Percentiles rank a stretch among this genome's conserved stretches.
These are phyloP conservation scores for Spatholobus suberectus DNA, from an alignment of 306 rosid genomes.

Conservation along the genomic window DNA sequence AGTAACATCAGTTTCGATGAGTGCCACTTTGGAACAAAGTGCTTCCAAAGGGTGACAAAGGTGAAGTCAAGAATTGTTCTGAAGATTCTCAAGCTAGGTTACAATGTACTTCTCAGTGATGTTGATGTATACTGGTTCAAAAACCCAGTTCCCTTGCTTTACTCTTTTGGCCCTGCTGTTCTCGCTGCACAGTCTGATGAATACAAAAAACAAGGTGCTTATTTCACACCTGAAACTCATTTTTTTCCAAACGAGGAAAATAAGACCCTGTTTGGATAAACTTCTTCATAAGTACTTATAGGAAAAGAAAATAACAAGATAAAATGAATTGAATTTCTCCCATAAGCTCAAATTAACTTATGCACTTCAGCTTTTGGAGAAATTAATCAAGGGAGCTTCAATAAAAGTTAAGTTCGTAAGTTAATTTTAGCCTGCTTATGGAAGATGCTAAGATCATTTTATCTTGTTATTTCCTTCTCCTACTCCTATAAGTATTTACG, in stretches of 20 bases:
- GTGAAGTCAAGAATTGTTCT: conserved; percentile 90
- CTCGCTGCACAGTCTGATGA: conserved; percentile 90
- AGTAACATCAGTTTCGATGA: conserved; percentile 71
- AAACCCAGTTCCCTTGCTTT: conserved; percentile 76
- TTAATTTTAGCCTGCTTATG: too few species aligned
- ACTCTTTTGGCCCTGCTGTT: conserved; percentile 71
- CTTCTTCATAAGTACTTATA: too few species aligned
- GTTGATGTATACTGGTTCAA: conserved; percentile 90
- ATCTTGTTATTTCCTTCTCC: too few species aligned
- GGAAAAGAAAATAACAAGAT: too few species aligned
- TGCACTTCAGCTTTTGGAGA: too few species aligned
- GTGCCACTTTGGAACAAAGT: conserved; percentile 93
- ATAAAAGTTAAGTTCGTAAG: too few species aligned
- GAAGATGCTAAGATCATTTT: too few species aligned
- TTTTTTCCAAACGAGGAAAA: background rate
- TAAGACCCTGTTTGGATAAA: too few species aligned
- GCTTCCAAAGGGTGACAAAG: conserved; percentile 97
- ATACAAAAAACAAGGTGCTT: conserved; percentile 72
- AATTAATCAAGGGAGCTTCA: too few species aligned
- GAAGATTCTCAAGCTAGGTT: conserved; percentile 81
- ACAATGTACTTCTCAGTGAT: conserved; percentile 92
- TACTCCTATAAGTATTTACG: too few species aligned
- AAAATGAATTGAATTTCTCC: too few species aligned
- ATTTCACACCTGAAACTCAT: conserved; percentile 35
- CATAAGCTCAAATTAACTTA: too few species aligned